These are phyloP conservation scores for Daldinia eschscholtzii DNA, from an alignment of 2,329 filamentous ascomycete species.

Conservation along the genomic window DNA sequence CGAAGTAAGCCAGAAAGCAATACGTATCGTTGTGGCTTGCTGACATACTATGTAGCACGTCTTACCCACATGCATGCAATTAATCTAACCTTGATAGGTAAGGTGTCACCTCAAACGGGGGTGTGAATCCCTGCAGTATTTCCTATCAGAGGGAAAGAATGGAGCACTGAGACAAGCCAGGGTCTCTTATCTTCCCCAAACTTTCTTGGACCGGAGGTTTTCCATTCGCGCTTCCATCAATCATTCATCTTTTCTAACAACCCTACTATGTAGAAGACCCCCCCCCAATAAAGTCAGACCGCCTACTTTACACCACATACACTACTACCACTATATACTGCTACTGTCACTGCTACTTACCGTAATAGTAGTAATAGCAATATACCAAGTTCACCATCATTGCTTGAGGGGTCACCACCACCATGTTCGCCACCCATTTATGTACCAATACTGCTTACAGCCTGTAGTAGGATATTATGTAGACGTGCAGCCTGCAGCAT, in stretches of 20 bases:
- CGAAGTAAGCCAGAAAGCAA: conserved; percentile 1
- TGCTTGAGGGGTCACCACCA: conserved; percentile 3
- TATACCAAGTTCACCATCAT: conserved; percentile 16
- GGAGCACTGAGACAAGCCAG: conserved; percentile 6
- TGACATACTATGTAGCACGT: conserved; percentile 24
- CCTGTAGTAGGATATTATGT: conserved; percentile 24
- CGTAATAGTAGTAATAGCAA: conserved; percentile 4
- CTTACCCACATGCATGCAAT: conserved; percentile 14
- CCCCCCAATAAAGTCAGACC: neutral
- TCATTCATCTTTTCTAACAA: conserved; percentile 4
- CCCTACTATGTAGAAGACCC: conserved; percentile 1
- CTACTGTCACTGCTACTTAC: neutral
- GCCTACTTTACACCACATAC: neutral
- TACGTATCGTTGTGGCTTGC: conserved; percentile 9
- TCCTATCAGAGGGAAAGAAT: conserved; percentile 33
- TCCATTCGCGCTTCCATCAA: conserved; percentile 17
- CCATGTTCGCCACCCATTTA: conserved; percentile 1
- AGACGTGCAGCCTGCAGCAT: conserved; percentile 11
- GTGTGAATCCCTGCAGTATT: conserved; percentile 11
- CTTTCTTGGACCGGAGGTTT: conserved; percentile 28
- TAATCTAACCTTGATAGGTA: conserved; percentile 17
- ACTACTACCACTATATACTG: neutral
- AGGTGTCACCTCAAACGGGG: conserved; percentile 9
- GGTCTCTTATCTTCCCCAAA: conserved; percentile 26
- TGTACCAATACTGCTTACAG: conserved; percentile 19